Evolutionary conservation across 2,329 filamentous ascomycete species (phyloP).

Genomic region (Cladosporium sp.): DNA sequence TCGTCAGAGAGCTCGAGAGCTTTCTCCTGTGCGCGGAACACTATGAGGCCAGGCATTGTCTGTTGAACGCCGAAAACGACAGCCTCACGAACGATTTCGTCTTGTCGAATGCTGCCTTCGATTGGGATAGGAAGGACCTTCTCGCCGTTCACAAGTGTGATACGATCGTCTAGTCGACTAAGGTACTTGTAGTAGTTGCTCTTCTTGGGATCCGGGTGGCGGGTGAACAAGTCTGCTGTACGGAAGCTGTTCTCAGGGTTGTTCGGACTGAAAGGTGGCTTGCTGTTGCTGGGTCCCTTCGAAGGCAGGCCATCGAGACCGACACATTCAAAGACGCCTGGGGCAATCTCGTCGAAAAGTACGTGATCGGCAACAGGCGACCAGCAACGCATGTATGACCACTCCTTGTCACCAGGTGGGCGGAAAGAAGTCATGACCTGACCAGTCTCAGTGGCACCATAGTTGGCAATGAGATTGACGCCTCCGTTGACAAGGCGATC

Average conservation of each 20-base stretch:
- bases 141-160: slow-evolving; percentile 54
- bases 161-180: slow-evolving; percentile 50
- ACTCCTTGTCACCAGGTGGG: slow-evolving; percentile 55
- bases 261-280: slow-evolving; percentile 39
- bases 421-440: slow-evolving; percentile 64
- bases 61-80: slow-evolving; percentile 60
- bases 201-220: slow-evolving; percentile 44
- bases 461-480: slow-evolving; percentile 40
- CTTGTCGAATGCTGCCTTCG: slow-evolving; percentile 58
- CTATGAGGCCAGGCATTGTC: slow-evolving; percentile 55
- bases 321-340: slow-evolving; percentile 47
- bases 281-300: slow-evolving; percentile 47
- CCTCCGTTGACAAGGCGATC: slow-evolving; percentile 36
- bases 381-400: slow-evolving; percentile 58
- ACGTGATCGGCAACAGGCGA: slow-evolving; percentile 34
- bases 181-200: slow-evolving; percentile 52
- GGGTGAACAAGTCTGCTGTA: slow-evolving; percentile 53
- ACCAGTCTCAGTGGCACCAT: slow-evolving; percentile 60
- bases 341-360: slow-evolving; percentile 40
- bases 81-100: slow-evolving; percentile 56
- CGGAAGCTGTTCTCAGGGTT: slow-evolving; percentile 50
- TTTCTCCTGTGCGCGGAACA: slow-evolving; percentile 53
- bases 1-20: slow-evolving; percentile 46
- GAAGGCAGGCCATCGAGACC: slow-evolving; percentile 40
- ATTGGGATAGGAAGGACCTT: slow-evolving; percentile 53